Percentiles rank a stretch among this genome's conserved stretches.
phyloP scores from a whole-genome alignment of 352 stramenopile genomes.

The Elongisporangium senticosum region DNA sequence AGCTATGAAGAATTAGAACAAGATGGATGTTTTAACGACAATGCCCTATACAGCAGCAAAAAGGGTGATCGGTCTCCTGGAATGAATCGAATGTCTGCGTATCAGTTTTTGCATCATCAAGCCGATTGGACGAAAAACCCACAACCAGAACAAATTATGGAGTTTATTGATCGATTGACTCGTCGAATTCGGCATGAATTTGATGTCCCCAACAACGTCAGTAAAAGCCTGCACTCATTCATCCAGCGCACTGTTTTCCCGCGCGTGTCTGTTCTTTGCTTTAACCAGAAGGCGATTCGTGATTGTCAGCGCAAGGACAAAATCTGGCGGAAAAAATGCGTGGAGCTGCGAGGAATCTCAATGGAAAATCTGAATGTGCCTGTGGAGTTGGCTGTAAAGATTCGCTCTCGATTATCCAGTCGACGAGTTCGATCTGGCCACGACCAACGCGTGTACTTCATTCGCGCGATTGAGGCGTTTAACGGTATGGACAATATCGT shows the following conservation, averaged over 20 bases:
- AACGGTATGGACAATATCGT: conserved; percentile 74
- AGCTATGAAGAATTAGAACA: conserved; percentile 59
- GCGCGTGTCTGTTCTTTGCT: conserved; percentile 69
- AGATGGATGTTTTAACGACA: conserved; percentile 6
- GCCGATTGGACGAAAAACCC: conserved; percentile 59
- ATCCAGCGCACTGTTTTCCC: conserved; percentile 74
- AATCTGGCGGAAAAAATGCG: conserved; percentile 71
- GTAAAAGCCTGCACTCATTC: conserved; percentile 73
- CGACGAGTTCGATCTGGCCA: conserved; percentile 25
- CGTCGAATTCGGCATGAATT: conserved; percentile 68
- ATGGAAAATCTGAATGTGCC: conserved; percentile 64
- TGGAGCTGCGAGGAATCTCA: conserved; percentile 49
- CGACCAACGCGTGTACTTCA: conserved; percentile 36
- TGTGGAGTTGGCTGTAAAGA: conserved; percentile 51
- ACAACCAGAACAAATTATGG: conserved; percentile 65
- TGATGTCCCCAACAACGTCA: conserved; percentile 61
- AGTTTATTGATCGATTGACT: conserved; percentile 69
- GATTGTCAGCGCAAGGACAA: conserved; percentile 84
- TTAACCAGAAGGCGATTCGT: conserved; percentile 53
- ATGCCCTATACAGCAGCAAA: conserved; percentile 5
- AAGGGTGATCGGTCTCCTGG: not conserved
- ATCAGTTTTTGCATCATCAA: conserved; percentile 8
- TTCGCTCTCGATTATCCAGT: conserved; percentile 43
- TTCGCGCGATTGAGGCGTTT: conserved; percentile 74
- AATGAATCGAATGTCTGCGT: not conserved